Base-by-base conservation (phyloP, 108 stramenopile genomes). In the Cyclostephanos tholiformis region DNA sequence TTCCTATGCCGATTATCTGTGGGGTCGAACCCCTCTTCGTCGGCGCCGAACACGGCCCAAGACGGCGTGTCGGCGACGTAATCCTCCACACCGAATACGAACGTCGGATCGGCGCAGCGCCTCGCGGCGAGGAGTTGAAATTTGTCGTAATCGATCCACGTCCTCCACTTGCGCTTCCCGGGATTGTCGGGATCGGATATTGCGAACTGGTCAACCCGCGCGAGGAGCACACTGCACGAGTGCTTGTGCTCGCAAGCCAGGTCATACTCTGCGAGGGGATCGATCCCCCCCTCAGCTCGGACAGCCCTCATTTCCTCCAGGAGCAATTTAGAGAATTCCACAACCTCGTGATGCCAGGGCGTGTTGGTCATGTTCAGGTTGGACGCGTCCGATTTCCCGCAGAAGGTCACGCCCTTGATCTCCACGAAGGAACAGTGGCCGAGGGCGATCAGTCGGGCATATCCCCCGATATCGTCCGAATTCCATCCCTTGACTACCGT, bases 401-500 rank as follows among this genome's bases (percentile, higher is more conserved):
- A 97, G 76, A 97, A 98, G 8, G 98, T 98, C 1, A 98, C 97
- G 16, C 93, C 98, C 90, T 98, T 98, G 63, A 97, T 86, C 74
- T 98, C 98, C 25, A 99, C 92, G 44, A 99, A 72, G 14, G 92
- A 94, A 14, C 92, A 92, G 32, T 87, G 79, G 6, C 97, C 97
- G 48, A 96, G 72, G 19, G 90, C 93, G 76, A 98, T 91, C 17
- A 98, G 77, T 46, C 94, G 83, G 38, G 94, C 93, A 73, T 98
- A 98, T 55, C 93, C 94, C 43, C 87, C 88, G 9, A 97, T 69
- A 52, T 96, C 95, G 69, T 96, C 93, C 10, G 90, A 93, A 66
- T 97, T 99, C 92, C 93, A 97, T 22, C 93, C 91, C 86, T 97
- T 97, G 41, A 97, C 97, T 6, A 99, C 93, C 5, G 98, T 99